A percentile compares a stretch with the other conserved stretches of the same genome.
Conservation (phyloP, 2,329 filamentous ascomycete species). For the Monosporascus ibericus region DNA sequence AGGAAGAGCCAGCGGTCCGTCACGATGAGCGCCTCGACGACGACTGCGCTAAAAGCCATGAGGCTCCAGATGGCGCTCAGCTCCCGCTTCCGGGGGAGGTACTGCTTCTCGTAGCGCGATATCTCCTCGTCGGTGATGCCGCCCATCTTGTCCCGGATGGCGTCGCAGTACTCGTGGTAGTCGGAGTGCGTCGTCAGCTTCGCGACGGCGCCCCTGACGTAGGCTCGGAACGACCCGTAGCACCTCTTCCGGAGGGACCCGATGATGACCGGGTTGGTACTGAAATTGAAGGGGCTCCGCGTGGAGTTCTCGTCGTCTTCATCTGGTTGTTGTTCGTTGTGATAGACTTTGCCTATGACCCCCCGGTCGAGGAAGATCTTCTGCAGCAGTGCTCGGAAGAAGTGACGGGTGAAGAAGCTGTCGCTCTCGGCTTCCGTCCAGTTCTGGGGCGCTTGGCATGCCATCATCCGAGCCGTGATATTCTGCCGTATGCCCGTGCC, state of each 20-base stretch:
- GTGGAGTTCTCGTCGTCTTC: slow-evolving; percentile 12
- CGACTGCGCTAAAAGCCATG: slow-evolving; percentile 90
- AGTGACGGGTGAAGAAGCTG: slow-evolving; percentile 86
- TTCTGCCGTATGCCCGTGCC: slow-evolving; percentile 72
- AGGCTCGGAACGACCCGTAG: slow-evolving; percentile 68
- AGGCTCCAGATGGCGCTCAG: slow-evolving; percentile 84
- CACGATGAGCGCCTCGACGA: slow-evolving; percentile 86
- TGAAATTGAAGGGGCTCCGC: slow-evolving; percentile 43
- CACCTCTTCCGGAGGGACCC: slow-evolving; percentile 76
- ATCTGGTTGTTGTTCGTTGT: slow-evolving; percentile 27
- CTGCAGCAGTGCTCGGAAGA: slow-evolving; percentile 85
- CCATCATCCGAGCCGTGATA: slow-evolving; percentile 97
- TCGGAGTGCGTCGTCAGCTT: slow-evolving; percentile 61
- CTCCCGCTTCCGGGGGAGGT: slow-evolving; percentile 65
- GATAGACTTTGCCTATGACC: slow-evolving; percentile 59
- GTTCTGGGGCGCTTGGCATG: slow-evolving; percentile 89
- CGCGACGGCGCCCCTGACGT: slow-evolving; percentile 71
- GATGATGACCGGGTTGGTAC: slow-evolving; percentile 77
- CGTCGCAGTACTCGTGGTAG: slow-evolving; percentile 48
- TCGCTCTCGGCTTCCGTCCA: slow-evolving; percentile 80
- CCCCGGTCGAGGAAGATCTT: slow-evolving; percentile 84
- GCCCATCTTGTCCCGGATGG: slow-evolving; percentile 60
- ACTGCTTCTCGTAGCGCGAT: slow-evolving; percentile 59
- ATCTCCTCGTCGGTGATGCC: slow-evolving; percentile 71
- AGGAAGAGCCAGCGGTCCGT: slow-evolving; percentile 86